Base-by-base conservation (phyloP, 106 monocot genomes). In the Dendrobium catenatum region DNA sequence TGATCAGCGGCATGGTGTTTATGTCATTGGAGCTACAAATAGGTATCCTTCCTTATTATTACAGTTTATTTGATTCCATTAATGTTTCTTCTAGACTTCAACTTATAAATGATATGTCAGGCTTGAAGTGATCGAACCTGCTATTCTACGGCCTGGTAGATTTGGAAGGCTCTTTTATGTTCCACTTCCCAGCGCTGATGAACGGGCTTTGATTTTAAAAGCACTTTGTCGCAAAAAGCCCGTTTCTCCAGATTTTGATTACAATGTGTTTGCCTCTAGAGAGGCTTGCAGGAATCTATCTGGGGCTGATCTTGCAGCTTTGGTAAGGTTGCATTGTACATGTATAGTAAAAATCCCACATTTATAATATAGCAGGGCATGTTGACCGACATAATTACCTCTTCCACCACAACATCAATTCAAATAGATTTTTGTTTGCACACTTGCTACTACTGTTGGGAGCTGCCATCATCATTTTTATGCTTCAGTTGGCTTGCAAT, bases 11-110 rank as follows among this genome's bases (percentile, higher is more conserved):
- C 84, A 82, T 72, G 98, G 95, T 80, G 93, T 99, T 77, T 94
- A 86, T 86, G 91, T 99, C 20, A 90, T 99, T 78, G 98, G 98
- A 83, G 95, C 98, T 47, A 95, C 98, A 78, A 99, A 99, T 81
- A 99, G 93, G 98, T 95, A 42, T 29, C 46, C 11, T 79, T 33
- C 26, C 40, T 80, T 43, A 68, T 20, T 49, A 46, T 40, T 74
- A n/a, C 3, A 41, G 19, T 41, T 77, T 20, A 26, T 72, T 40
- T 68, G 51, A 33, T 18, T 51, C 59, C 67, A 31, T 49, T 15
- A 24, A 17, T 54, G 31, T 77, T 68, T 5, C 10, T 67, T 54
- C 67, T 24, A 19, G 20, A 24, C 68, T 31, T 27, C 1, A 9
- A 41, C 68, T 72, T 68, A 27, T 26, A 37, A 72, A 47, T 77